Evolutionary conservation across 371 early-diverging fungal species (phyloP), one percentile per base, ranked within the genome.

Genomic region (Mucor circinelloides): DNA sequence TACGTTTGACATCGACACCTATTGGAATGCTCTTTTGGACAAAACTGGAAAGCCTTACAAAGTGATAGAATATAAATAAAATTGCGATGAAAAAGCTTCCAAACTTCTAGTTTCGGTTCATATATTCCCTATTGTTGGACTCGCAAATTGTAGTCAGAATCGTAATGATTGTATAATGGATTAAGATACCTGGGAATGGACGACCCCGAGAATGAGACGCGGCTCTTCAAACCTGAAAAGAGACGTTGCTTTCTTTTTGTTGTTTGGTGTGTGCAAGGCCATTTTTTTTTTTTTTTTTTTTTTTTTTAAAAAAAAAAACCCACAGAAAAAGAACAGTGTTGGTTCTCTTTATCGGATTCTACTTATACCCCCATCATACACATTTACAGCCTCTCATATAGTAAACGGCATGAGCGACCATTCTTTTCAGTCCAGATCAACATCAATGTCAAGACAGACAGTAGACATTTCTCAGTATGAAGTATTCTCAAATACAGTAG

Each of bases 1-100:
- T 73, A 75, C 70, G 4, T 89, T 82, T 50, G 65, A 85, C 34
- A 83, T 85, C 58, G 77, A 84, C 7, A 62, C 60, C 10, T 90
- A 88, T 55, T 89, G 90, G 90, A 62, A 60, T 13, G 67, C 68
- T 0, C 57, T 85, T 8, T 65, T 72, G 42, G 64, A 75, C 17
- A 32, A 19, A 4, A 74, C 74, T 9, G 75, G 67, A 31, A 40
- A 76, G 3, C 67, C 73, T n/a, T 64, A 61, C 58, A 76, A 79
- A 40, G 67, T 60, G 42, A 75, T 75, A 64, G 72, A 75, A 12
- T 74, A 74, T 40, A 60, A 62, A 57, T 74, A 74, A 66, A 66
- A 17, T 9, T 10, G 36, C 3, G 13, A 36, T 0, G 36, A 36
- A 36, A 13, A 13, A 36, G 8, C 36, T 36, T 34, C 9, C 9